phyloP scores from a whole-genome alignment of 2,329 filamentous ascomycete genomes.

The Nothophaeocryptopus gaeumannii region DNA sequence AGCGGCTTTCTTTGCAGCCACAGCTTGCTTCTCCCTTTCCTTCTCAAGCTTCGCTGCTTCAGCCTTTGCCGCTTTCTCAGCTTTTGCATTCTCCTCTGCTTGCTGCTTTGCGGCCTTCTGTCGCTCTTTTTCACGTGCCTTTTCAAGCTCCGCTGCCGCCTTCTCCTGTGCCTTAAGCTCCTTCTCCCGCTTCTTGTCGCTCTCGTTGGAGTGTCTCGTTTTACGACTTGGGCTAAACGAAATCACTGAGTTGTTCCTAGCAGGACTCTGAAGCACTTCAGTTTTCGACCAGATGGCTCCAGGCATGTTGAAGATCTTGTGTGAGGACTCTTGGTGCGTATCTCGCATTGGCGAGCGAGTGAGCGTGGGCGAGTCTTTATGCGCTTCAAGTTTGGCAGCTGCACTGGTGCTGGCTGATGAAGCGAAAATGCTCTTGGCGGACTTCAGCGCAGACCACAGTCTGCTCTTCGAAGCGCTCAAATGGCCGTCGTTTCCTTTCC shows the following conservation, averaged over 20 bases:
- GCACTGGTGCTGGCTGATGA: constrained; percentile 64
- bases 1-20: constrained; percentile 13
- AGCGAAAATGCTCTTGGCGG: constrained; percentile 79
- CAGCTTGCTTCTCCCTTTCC: constrained; percentile 29
- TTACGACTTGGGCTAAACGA: constrained; percentile 41
- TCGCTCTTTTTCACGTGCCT: constrained; percentile 66
- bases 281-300: constrained; percentile 33
- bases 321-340: constrained; percentile 13
- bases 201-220: constrained; percentile 59
- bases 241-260: constrained; percentile 26
- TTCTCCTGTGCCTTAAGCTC: constrained; percentile 62
- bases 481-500: constrained; percentile 67
- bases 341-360: constrained; percentile 17
- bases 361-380: constrained; percentile 27
- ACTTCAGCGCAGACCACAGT: constrained; percentile 84
- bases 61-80: constrained; percentile 39
- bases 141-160: constrained; percentile 63
- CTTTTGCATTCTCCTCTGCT: constrained; percentile 41
- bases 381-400: constrained; percentile 56
- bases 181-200: constrained; percentile 60
- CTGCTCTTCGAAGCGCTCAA: constrained; percentile 91
- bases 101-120: constrained; percentile 62
- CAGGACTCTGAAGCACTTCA: constrained; percentile 24
- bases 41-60: constrained; percentile 37
- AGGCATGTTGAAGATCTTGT: constrained; percentile 33